Conservation (phyloP, 2,329 filamentous ascomycete species). For the Apiospora phragmitis region DNA sequence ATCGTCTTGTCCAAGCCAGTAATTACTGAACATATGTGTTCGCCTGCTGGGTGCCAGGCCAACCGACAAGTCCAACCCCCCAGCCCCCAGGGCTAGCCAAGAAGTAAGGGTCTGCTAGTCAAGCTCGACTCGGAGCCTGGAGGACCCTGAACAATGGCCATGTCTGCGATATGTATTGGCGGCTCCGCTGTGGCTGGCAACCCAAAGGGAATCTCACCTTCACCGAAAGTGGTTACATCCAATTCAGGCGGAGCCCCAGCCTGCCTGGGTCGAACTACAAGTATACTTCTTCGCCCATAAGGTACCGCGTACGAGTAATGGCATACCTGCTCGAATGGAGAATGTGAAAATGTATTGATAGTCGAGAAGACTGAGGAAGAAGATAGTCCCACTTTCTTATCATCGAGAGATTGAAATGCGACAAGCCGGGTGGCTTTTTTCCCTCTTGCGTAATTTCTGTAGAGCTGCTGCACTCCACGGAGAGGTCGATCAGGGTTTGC, state of each 20-base stretch:
- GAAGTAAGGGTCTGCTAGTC: neutral
- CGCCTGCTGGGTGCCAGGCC: neutral
- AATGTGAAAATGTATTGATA: neutral
- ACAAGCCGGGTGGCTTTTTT: neutral
- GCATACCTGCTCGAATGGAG: neutral
- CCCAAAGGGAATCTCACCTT: neutral
- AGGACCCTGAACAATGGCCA: neutral
- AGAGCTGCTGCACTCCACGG: neutral
- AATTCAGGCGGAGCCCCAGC: too few relatives aligned
- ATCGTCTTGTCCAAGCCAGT: neutral
- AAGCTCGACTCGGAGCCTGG: neutral
- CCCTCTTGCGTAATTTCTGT: neutral
- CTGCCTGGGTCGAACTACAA: neutral
- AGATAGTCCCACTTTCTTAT: neutral
- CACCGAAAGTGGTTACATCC: neutral
- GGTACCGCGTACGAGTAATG: neutral
- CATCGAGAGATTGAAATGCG: neutral
- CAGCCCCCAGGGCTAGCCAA: neutral
- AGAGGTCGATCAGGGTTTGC: neutral
- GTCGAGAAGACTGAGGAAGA: neutral
- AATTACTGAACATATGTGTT: neutral
- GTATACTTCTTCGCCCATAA: neutral
- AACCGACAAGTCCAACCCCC: neutral
- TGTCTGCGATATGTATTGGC: neutral
- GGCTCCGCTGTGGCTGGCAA: neutral